Evolutionary conservation across 1,284 basidiomycete species (phyloP).

Genomic region (Chalciporus sp.): DNA sequence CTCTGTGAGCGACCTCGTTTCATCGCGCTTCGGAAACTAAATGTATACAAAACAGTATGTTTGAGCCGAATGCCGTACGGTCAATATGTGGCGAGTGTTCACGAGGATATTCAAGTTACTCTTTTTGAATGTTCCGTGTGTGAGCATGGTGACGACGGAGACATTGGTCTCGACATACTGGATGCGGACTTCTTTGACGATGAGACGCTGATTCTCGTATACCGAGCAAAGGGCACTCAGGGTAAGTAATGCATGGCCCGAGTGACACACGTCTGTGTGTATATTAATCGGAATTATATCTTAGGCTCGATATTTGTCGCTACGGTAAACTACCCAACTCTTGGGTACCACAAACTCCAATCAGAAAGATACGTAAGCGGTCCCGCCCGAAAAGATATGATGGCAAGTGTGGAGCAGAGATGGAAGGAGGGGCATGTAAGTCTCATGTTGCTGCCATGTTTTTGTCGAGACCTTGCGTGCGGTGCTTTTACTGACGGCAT

Average conservation of each 20-base stretch:
- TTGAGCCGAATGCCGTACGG: slow-evolving; percentile 51
- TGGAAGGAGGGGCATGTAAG: slow-evolving; percentile 57
- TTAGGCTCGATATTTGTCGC: slow-evolving; percentile 57
- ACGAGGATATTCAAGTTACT: slow-evolving; percentile 45
- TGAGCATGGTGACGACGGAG: slow-evolving; percentile 38
- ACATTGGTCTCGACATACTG: slow-evolving; percentile 50
- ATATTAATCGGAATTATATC: slow-evolving; percentile 29
- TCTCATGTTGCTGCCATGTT: slow-evolving; percentile 36
- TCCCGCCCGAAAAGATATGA: slow-evolving; percentile 62
- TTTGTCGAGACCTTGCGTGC: slow-evolving; percentile 34
- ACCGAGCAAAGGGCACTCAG: slow-evolving; percentile 40
- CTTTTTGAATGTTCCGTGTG: slow-evolving; percentile 54
- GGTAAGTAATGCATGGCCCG: slow-evolving; percentile 45
- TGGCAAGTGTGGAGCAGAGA: slow-evolving; percentile 53
- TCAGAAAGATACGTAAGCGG: slow-evolving; percentile 51
- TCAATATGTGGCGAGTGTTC: slow-evolving; percentile 39
- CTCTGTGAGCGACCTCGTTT: slow-evolving; percentile 32
- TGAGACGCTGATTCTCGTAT: slow-evolving; percentile 62
- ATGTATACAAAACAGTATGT: slow-evolving; percentile 50
- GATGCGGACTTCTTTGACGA: slow-evolving; percentile 79
- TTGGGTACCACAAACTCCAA: slow-evolving; percentile 57
- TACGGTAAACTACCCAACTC: slow-evolving; percentile 57
- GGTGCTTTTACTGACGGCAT: slow-evolving; percentile 38
- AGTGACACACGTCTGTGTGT: slow-evolving; percentile 21
- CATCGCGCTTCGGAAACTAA: slow-evolving; percentile 38